Base-by-base conservation (phyloP, 352 stramenopile genomes). In the Pythium sp. region DNA sequence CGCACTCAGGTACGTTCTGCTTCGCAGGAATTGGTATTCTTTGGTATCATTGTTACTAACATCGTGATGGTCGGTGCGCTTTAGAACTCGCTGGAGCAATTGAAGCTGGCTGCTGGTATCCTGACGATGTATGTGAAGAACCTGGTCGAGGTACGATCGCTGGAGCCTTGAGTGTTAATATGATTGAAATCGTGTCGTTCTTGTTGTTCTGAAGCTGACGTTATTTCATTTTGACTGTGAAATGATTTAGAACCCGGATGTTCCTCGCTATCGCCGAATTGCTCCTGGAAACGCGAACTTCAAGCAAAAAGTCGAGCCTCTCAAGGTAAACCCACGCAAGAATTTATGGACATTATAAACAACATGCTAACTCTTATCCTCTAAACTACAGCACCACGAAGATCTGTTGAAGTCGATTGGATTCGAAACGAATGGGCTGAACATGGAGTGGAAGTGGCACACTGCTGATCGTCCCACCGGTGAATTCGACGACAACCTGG, bases 51-150 rank as follows among this genome's bases (percentile, higher is more conserved):
- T 20, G 24, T 55, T n/a, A 24, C 26, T 60, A 46, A 51, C 1
- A 22, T 2, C 56, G 24, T 57, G 26, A 58, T 68, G 68, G 20
- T 68, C 28, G 43, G 6, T 15, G 15, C 24, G 51, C 41, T 63
- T 28, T 60, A 94, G 86, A 94, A 94, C 38, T 80, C 83, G 20
- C 58, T 84, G 28, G 86, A 93, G 41, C 76, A 90, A 67, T 71
- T 94, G 5, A 87, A 92, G 55, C 58, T 89, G 26, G 84, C 81
- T 62, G 76, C 81, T 11, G 79, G 82, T 2, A 90, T 94, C 66
- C 76, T 94, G 24, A 85, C 83, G 65, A 94, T 94, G 86, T 94
- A 94, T 76, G 84, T 92, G 64, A 93, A 92, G 78, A 94, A 94
- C 66, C 69, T 94, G 15, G 75, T 91, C 22, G 86, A 94, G 77